phyloP scores from a whole-genome alignment of 257 asterid species.

The Ajuga chamaepitys region DNA sequence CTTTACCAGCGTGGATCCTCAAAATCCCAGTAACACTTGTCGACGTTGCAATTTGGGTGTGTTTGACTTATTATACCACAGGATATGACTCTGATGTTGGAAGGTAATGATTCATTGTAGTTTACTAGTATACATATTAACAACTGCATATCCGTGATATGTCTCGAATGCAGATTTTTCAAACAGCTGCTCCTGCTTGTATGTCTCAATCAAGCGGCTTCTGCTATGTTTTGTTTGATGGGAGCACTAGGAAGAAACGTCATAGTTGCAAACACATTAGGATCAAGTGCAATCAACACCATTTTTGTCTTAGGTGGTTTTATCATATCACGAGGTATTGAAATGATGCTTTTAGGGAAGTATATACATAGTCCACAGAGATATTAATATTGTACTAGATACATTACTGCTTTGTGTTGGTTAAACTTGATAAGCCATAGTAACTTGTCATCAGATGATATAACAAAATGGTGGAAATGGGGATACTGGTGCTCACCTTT shows the following conservation, averaged over 20 bases:
- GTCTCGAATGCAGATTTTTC: background rate
- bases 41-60: conserved; percentile 42
- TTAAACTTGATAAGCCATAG: too few relatives aligned
- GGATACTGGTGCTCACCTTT: conserved; percentile 75
- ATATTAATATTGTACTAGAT: background rate
- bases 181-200: too few relatives aligned
- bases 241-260: conserved; percentile 58
- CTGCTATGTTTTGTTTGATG: conserved; percentile 51
- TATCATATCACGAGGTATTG: conserved; percentile 58
- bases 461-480: conserved; percentile 70
- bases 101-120: conserved; percentile 27
- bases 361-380: background rate
- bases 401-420: background rate
- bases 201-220: conserved; percentile 44
- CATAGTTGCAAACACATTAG: conserved; percentile 62
- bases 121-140: background rate
- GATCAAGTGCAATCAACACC: conserved; percentile 42
- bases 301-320: conserved; percentile 58
- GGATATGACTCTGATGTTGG: conserved; percentile 53
- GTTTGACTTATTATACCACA: conserved; percentile 41
- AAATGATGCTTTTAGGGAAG: background rate
- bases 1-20: conserved; percentile 71
- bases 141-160: background rate
- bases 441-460: conserved; percentile 33
- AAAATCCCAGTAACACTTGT: conserved; percentile 49